Percentiles rank a stretch among this genome's conserved stretches.
Conservation (phyloP, 2,329 filamentous ascomycete species). For the Ophiostoma sp. region DNA sequence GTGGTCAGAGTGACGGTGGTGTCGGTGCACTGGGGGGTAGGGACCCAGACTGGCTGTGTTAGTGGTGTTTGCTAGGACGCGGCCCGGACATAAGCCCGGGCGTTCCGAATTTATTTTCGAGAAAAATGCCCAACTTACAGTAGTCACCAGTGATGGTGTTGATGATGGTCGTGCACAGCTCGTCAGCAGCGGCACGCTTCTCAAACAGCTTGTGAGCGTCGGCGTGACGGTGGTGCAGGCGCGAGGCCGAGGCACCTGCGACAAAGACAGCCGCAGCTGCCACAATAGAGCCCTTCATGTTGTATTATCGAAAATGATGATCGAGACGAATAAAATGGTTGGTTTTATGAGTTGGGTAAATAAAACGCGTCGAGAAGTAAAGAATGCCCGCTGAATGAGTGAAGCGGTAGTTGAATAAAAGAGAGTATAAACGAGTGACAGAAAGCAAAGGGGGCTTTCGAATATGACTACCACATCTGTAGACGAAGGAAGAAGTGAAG, state of each 20-base stretch:
- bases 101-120: no score
- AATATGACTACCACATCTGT: slow-evolving; percentile 46
- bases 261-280: slow-evolving; percentile 58
- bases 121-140: slow-evolving; percentile 31
- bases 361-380: slow-evolving; percentile 24
- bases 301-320: slow-evolving; percentile 32
- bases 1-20: slow-evolving; percentile 1
- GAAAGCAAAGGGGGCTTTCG: slow-evolving; percentile 45
- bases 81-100: no score
- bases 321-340: slow-evolving; percentile 18
- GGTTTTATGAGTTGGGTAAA: slow-evolving; percentile 1
- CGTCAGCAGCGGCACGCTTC: slow-evolving; percentile 42
- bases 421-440: slow-evolving; percentile 44
- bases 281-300: slow-evolving; percentile 69
- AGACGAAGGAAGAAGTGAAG: slow-evolving; percentile 27
- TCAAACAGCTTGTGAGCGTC: slow-evolving; percentile 49
- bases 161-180: slow-evolving; percentile 66
- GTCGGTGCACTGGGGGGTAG: slow-evolving; percentile 14
- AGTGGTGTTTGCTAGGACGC: no score
- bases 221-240: slow-evolving; percentile 48
- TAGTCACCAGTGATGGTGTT: slow-evolving; percentile 63
- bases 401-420: slow-evolving; percentile 60
- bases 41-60: slow-evolving; percentile 14
- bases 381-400: slow-evolving; percentile 77
- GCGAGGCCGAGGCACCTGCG: slow-evolving; percentile 49